phyloP scores from a whole-genome alignment of 352 stramenopile genomes.

The Phytophthora multivora region DNA sequence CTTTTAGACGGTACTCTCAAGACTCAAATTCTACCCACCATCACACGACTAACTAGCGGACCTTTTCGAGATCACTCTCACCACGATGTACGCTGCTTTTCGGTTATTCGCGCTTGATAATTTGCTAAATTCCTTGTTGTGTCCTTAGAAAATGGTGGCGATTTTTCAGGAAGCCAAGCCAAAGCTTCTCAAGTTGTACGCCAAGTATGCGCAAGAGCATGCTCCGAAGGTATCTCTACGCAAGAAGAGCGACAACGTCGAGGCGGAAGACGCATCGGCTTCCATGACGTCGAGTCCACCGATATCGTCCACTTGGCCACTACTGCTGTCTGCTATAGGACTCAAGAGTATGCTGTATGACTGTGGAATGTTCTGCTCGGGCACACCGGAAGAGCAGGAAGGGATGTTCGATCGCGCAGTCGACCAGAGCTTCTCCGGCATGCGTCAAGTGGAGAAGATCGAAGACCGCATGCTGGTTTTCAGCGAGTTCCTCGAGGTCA shows the following conservation, averaged over 20 bases:
- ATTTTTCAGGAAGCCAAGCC: conserved; percentile 74
- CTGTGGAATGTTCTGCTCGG: conserved; percentile 76
- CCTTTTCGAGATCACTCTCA: conserved; percentile 80
- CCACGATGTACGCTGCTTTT: conserved; percentile 53
- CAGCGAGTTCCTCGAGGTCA: conserved; percentile 74
- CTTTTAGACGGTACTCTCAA: conserved; percentile 54
- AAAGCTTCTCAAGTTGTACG: conserved; percentile 76
- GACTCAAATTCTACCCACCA: conserved; percentile 50
- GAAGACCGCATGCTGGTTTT: conserved; percentile 70
- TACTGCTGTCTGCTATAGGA: conserved; percentile 45
- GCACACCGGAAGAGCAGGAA: conserved; percentile 59
- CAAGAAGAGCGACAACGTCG: conserved; percentile 18
- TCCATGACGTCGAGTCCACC: conserved; percentile 1
- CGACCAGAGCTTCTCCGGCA: conserved; percentile 65
- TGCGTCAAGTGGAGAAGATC: conserved; percentile 33
- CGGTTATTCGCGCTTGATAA: not conserved
- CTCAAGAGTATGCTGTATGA: conserved; percentile 79
- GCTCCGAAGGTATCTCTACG: conserved; percentile 5
- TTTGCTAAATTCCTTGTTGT: conserved; percentile 2
- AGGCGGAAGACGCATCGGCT: conserved; percentile 18
- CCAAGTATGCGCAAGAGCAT: conserved; percentile 62
- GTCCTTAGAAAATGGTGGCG: conserved; percentile 61
- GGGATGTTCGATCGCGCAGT: conserved; percentile 63
- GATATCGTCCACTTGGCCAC: conserved; percentile 47
- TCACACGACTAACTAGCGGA: conserved; percentile 62